phyloP scores from a whole-genome alignment of 192 early-diverging fungal genomes.

The Entophlyctis helioformis region DNA sequence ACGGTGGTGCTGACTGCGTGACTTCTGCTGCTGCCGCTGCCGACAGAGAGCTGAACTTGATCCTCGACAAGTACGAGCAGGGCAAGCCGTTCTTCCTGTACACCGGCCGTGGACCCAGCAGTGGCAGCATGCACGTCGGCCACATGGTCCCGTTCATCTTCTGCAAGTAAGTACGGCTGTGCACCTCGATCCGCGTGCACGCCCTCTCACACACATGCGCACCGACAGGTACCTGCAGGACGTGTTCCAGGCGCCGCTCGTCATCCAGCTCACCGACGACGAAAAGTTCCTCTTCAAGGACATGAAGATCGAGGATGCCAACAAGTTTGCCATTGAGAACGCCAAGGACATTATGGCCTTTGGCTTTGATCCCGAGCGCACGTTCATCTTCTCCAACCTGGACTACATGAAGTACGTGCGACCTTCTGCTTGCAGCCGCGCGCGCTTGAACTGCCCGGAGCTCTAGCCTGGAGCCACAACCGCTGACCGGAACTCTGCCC shows the following conservation, averaged over 20 bases:
- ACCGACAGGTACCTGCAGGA: conserved; percentile 79
- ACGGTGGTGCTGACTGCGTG: not conserved
- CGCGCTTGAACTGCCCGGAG: not conserved
- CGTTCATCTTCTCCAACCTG: conserved; percentile 92
- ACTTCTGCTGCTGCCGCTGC: not conserved
- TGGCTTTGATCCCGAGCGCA: conserved; percentile 90
- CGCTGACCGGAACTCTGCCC: not conserved
- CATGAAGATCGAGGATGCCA: conserved; percentile 69
- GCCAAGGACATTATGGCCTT: conserved; percentile 91
- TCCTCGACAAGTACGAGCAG: conserved; percentile 86
- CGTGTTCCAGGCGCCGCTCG: conserved; percentile 85
- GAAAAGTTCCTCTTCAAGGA: conserved; percentile 98
- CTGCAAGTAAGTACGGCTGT: conserved; percentile 57
- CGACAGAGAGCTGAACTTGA: conserved; percentile 56
- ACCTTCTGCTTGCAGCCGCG: not conserved
- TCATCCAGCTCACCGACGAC: conserved; percentile 97
- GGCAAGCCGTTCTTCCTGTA: conserved; percentile 97
- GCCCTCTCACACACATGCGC: too few species aligned
- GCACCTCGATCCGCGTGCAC: too few species aligned
- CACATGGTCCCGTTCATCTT: conserved; percentile 96
- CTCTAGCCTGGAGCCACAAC: too few species aligned
- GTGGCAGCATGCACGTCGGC: conserved; percentile 86
- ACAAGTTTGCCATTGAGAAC: conserved; percentile 63
- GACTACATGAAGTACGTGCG: conserved; percentile 69
- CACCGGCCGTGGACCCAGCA: conserved; percentile 92